Percentiles rank a stretch among this genome's conserved stretches.
Evolutionary conservation across 2,329 filamentous ascomycete genomes (phyloP).

Genomic region (Penicillium sp.): DNA sequence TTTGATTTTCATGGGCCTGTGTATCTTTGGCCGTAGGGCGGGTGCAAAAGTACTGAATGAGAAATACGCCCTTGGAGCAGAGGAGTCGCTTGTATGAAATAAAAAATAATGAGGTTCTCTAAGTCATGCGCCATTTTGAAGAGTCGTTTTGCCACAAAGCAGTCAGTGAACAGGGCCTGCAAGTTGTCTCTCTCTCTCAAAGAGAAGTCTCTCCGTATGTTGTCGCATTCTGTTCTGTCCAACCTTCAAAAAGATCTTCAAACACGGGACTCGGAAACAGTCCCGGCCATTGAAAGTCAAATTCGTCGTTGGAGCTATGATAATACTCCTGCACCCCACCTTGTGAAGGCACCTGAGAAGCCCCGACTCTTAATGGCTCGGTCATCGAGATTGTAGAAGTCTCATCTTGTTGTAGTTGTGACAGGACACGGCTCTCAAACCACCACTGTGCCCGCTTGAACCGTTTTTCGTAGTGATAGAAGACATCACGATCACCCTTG

Average conservation of each 20-base stretch:
- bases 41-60: neutral
- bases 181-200: neutral
- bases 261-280: neutral
- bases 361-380: neutral
- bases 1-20: neutral
- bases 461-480: slow-evolving; percentile 6
- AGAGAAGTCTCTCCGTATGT: neutral
- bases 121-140: too few species aligned
- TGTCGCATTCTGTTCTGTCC: neutral
- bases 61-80: neutral
- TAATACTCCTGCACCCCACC: neutral
- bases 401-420: neutral
- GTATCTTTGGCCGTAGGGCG: neutral
- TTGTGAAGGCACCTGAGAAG: neutral
- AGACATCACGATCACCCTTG: slow-evolving; percentile 6
- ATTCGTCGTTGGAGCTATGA: neutral
- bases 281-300: neutral
- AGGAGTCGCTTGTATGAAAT: neutral
- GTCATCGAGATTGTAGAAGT: neutral
- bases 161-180: neutral
- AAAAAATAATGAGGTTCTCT: neutral
- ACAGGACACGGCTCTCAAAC: slow-evolving; percentile 1
- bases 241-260: slow-evolving; percentile 5
- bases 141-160: too few species aligned
- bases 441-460: slow-evolving; percentile 5